Evolutionary conservation across 139 green algal species (phyloP).

Genomic region (Yamagishiella unicocca): DNA sequence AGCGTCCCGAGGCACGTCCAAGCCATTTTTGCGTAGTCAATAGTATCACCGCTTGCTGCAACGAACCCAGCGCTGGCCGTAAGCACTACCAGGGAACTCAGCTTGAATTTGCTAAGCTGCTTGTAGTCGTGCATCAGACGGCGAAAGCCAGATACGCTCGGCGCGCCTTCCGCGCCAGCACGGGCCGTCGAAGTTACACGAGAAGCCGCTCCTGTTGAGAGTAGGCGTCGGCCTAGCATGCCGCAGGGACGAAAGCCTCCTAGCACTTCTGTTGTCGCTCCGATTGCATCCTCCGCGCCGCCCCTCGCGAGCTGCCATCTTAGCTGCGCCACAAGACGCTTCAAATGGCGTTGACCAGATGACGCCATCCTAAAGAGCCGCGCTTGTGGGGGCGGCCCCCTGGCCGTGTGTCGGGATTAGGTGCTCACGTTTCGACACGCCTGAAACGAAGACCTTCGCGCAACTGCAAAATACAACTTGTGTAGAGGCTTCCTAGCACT

Average conservation of each 20-base stretch:
- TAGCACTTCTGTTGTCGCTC: background rate
- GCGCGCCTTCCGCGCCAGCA: background rate
- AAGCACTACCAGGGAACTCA: conserved; percentile 91
- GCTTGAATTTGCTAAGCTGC: conserved; percentile 89
- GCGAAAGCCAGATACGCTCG: background rate
- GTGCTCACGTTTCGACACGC: background rate
- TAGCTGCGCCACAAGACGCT: background rate
- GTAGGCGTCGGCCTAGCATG: background rate
- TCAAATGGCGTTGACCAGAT: background rate
- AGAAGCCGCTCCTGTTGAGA: background rate
- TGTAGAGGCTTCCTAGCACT: too few species aligned
- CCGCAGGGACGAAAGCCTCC: background rate
- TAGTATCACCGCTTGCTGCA: conserved; percentile 77
- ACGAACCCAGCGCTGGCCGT: conserved; percentile 92
- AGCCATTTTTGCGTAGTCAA: conserved; percentile 78
- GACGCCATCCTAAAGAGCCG: background rate
- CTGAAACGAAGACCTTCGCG: background rate
- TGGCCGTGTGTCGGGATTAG: background rate
- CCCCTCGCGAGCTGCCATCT: background rate
- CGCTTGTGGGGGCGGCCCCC: conserved; percentile 11
- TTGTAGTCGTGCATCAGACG: conserved; percentile 79
- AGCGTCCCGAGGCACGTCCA: conserved; percentile 94
- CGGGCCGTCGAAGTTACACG: background rate
- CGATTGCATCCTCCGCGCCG: background rate
- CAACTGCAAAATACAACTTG: too few species aligned